A percentile compares a stretch with the other conserved stretches of the same genome.
phyloP scores from a whole-genome alignment of 768 basidiomycete genomes.

The Pulveroboletus sp. region DNA sequence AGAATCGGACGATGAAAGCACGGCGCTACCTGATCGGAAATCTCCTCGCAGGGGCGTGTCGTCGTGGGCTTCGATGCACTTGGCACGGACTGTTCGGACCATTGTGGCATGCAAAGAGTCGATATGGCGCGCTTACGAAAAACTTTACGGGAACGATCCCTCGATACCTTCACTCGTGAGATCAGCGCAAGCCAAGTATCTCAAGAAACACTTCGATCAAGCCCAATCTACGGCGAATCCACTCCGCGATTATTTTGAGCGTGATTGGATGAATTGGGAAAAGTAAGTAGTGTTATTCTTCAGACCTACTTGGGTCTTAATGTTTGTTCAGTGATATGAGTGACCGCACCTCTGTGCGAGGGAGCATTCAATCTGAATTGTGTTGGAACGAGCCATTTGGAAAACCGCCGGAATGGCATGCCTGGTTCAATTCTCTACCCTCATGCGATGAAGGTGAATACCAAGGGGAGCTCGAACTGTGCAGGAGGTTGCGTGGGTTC shows the following conservation, averaged over 20 bases:
- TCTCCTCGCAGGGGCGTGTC: constrained; percentile 33
- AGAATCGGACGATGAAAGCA: constrained; percentile 29
- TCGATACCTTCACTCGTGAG: constrained; percentile 38
- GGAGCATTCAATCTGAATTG: constrained; percentile 43
- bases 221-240: constrained; percentile 29
- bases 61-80: constrained; percentile 60
- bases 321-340: constrained; percentile 61
- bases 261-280: constrained; percentile 68
- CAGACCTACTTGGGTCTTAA: constrained; percentile 4
- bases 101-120: constrained; percentile 66
- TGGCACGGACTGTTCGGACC: constrained; percentile 55
- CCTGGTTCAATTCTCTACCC: constrained; percentile 44
- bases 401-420: constrained; percentile 49
- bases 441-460: constrained; percentile 8
- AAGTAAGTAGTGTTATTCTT: constrained; percentile 41
- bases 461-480: constrained; percentile 33
- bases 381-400: constrained; percentile 51
- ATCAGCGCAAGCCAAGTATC: constrained; percentile 31
- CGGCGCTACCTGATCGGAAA: constrained; percentile 8
- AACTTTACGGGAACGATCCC: constrained; percentile 39
- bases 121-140: constrained; percentile 62
- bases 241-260: constrained; percentile 60
- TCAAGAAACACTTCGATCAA: constrained; percentile 19
- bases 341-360: constrained; percentile 64
- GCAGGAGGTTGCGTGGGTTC: constrained; percentile 48